Evolutionary conservation across 1,139 yeast species (phyloP).

Genomic region (Keqinozyma sinolaborantium): DNA sequence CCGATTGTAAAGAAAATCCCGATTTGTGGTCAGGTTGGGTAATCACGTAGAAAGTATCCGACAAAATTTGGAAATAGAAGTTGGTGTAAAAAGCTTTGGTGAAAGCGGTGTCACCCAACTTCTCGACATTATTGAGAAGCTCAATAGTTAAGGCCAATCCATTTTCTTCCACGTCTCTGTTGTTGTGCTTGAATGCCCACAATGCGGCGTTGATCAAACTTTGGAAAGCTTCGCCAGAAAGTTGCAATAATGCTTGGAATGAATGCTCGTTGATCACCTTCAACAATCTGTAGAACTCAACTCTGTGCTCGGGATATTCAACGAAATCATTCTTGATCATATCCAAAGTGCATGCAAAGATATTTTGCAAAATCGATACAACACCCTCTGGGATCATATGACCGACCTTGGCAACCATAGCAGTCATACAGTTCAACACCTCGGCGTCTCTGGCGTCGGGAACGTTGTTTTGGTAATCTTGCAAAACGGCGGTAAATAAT

Average conservation of each 20-base stretch:
- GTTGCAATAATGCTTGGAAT: slow-evolving; percentile 79
- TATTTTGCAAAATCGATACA: slow-evolving; percentile 80
- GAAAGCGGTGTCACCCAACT: slow-evolving; percentile 70
- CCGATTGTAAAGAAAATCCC: slow-evolving; percentile 87
- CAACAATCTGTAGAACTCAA: slow-evolving; percentile 86
- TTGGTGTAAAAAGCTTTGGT: slow-evolving; percentile 85
- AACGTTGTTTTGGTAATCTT: slow-evolving; percentile 83
- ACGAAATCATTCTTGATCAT: slow-evolving; percentile 96
- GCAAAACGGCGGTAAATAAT: slow-evolving; percentile 78
- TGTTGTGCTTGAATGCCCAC: slow-evolving; percentile 98
- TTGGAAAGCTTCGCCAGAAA: slow-evolving; percentile 91
- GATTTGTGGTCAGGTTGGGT: slow-evolving; percentile 98
- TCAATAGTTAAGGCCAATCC: slow-evolving; percentile 83
- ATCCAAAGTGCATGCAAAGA: slow-evolving; percentile 88
- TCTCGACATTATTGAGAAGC: slow-evolving; percentile 78
- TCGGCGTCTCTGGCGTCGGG: slow-evolving; percentile 99
- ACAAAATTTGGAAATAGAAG: slow-evolving; percentile 83
- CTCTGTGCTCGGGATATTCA: slow-evolving; percentile 97
- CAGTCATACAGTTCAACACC: slow-evolving; percentile 91
- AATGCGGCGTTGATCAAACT: slow-evolving; percentile 88
- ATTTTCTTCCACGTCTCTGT: slow-evolving; percentile 93
- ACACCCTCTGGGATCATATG: slow-evolving; percentile 88
- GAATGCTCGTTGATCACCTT: slow-evolving; percentile 84
- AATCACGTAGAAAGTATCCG: slow-evolving; percentile 88
- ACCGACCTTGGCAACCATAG: slow-evolving; percentile 84